Percentiles rank a stretch among this genome's conserved stretches.
These are phyloP conservation scores for Nakazawaea ernobii DNA, from an alignment of 805 yeast species.

Conservation along the genomic window DNA sequence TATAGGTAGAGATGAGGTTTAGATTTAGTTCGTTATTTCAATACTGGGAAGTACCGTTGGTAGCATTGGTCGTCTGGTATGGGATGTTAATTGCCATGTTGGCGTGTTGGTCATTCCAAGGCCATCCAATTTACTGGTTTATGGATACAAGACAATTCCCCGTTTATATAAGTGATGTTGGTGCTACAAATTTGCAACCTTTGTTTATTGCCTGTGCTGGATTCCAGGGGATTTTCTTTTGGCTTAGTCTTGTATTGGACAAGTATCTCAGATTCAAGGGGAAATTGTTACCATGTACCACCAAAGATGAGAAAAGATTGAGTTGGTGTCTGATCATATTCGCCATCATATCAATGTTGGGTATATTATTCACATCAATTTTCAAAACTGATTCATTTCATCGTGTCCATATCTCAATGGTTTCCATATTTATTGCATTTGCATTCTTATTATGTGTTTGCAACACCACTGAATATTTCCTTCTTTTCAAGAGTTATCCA, in stretches of 20 bases:
- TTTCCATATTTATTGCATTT: conserved; percentile 65
- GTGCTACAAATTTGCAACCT: conserved; percentile 83
- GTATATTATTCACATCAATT: conserved; percentile 67
- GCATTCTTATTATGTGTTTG: conserved; percentile 48
- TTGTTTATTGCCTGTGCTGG: conserved; percentile 75
- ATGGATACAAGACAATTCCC: conserved; percentile 40
- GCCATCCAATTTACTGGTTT: conserved; percentile 63
- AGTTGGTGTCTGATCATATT: conserved; percentile 16
- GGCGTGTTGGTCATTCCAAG: conserved; percentile 74
- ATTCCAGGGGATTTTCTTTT: conserved; percentile 70
- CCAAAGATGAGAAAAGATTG: conserved; percentile 28
- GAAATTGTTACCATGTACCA: conserved; percentile 48
- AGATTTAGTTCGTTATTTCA: conserved; percentile 9
- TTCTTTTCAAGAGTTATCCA: conserved; percentile 21
- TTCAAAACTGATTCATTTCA: conserved; percentile 59
- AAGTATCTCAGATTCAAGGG: conserved; percentile 51
- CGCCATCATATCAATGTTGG: conserved; percentile 45
- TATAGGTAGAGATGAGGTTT: too few species aligned
- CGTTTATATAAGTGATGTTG: conserved; percentile 80
- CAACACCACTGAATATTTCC: conserved; percentile 37
- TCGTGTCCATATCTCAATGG: conserved; percentile 59
- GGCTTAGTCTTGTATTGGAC: conserved; percentile 59
- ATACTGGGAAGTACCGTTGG: conserved; percentile 46
- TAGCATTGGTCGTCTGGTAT: conserved; percentile 75
- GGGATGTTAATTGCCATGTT: conserved; percentile 84